Base-by-base conservation (phyloP, 257 asterid species). In the Solanum appendiculatum region DNA sequence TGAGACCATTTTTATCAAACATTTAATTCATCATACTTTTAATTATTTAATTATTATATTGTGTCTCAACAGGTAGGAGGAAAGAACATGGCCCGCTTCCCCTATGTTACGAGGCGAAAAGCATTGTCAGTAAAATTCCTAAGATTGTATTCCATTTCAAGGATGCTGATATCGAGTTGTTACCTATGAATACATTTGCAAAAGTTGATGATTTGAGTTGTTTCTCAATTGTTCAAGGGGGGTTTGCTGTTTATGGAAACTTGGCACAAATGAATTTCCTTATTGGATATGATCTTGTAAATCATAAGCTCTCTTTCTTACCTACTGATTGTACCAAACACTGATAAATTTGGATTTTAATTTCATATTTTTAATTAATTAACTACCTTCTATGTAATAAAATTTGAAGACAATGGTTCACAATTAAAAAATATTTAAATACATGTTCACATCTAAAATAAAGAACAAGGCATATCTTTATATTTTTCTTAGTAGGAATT, bases 211-310 rank as follows among this genome's bases (percentile, higher is more conserved):
- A 90, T 23, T 0, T 90, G 29, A 83, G 33, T 42, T 95, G 98
- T 68, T 80, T 94, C 78, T 87, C 94, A 0, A 0, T 93, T 3
- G 46, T 34, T 89, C n/a, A 48, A 2, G 33, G 90, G 94, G 0
- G n/a, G 90, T 1, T 90, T 60, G 90, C 92, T 2, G 88, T 93
- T 14, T 91, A 77, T 15, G 97, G 96, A n/a, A 94, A 94, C 86
- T 60, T 94, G 86, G 84, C 90, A 5, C 95, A 93, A 85, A 80
- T 86, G 86, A 87, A 94, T 66, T 92, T 75, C 77, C 88, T 75
- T 2, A 56, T 95, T 5, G 95, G 93, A 27, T 95, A 92, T 90
- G 98, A 95, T 92, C 70, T 95, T 6, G 90, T 60, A 48, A 83
- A 84, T 7, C 16, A 68, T 13, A 46, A 75, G 82, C 82, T 95